Evolutionary conservation across 2,329 filamentous ascomycete species (phyloP).

Genomic region (Colletotrichum sp.): DNA sequence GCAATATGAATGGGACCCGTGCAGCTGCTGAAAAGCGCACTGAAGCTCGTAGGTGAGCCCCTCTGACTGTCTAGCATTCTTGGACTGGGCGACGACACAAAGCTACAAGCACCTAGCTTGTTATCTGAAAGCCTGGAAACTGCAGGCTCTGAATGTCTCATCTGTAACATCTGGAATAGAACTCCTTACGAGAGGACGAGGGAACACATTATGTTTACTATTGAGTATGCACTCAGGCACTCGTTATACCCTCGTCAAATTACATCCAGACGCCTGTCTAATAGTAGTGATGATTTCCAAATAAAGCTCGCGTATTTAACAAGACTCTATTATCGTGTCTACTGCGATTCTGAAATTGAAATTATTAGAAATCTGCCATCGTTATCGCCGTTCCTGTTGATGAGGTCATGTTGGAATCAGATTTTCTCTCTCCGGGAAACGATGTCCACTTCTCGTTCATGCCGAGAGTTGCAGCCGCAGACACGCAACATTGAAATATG

Average conservation of each 20-base stretch:
- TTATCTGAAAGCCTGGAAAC: background rate
- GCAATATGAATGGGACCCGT: background rate
- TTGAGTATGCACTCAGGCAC: background rate
- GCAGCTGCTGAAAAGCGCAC: background rate
- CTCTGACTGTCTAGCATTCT: background rate
- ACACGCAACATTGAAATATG: background rate
- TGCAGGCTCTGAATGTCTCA: background rate
- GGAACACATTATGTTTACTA: rapidly evolving
- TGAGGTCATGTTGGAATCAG: background rate
- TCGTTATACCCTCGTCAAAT: background rate
- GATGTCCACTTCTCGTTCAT: background rate
- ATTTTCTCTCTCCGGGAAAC: background rate
- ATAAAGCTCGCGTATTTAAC: background rate
- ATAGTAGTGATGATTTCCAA: background rate
- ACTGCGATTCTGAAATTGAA: background rate
- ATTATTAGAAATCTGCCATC: rapidly evolving
- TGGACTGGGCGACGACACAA: background rate
- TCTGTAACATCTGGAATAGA: background rate
- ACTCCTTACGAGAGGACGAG: background rate
- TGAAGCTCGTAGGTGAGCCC: background rate
- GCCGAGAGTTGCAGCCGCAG: background rate
- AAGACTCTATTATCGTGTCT: background rate
- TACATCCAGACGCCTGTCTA: background rate
- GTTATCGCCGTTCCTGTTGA: background rate
- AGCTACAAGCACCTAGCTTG: background rate